A percentile compares a stretch with the other conserved stretches of the same genome.
Conservation (phyloP, 202 grass and related monocot genomes). For the Carex arenaria region DNA sequence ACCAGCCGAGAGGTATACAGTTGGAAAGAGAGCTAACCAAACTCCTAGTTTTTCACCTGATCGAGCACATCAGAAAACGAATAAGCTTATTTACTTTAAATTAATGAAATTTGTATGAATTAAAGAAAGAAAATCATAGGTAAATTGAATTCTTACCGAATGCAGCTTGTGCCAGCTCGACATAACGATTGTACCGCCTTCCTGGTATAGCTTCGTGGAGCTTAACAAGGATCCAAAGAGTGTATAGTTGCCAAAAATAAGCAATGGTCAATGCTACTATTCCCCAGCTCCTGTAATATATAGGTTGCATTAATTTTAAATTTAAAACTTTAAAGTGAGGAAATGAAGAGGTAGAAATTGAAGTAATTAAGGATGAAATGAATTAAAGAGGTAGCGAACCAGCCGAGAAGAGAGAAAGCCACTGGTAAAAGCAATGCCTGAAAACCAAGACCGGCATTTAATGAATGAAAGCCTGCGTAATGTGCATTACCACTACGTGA, state of each 20-base stretch:
- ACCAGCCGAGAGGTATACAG: constrained; percentile 91
- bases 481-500: constrained; percentile 83
- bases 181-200: constrained; percentile 92
- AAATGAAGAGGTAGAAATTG: neutral
- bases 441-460: constrained; percentile 92
- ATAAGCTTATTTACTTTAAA: neutral
- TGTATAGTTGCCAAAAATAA: constrained; percentile 98
- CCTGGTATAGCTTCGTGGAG: constrained; percentile 96
- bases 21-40: constrained; percentile 93
- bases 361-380: too few species aligned
- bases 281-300: constrained; percentile 96
- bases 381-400: constrained; percentile 11
- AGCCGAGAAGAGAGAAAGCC: constrained; percentile 74
- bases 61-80: neutral
- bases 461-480: constrained; percentile 87
- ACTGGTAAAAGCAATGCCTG: constrained; percentile 95
- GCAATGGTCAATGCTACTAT: constrained; percentile 85
- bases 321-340: neutral
- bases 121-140: neutral
- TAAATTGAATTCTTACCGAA: constrained; percentile 52
- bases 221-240: constrained; percentile 87
- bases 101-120: neutral
- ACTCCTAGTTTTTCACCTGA: constrained; percentile 89
- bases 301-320: neutral
- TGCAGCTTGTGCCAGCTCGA: constrained; percentile 95